Conservation (phyloP, 345 rosid species). For the Hibiscus syriacus region DNA sequence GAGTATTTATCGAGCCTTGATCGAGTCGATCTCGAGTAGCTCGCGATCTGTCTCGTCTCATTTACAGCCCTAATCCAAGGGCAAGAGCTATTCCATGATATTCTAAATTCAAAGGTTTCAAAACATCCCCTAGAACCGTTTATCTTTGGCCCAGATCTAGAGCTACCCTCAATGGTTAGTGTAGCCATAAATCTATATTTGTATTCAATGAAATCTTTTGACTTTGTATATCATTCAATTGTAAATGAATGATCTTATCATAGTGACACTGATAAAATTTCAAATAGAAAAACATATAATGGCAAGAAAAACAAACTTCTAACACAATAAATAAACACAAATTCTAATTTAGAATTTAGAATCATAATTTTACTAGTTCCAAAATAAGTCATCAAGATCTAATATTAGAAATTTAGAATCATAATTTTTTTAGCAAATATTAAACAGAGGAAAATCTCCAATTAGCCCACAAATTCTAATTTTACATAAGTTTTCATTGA, state of each 20-base stretch:
- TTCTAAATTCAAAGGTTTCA: neutral
- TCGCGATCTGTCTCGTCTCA: too few relatives aligned
- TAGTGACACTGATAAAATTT: neutral
- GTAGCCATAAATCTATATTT: neutral
- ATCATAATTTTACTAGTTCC: neutral
- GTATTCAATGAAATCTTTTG: neutral
- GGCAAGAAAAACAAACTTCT: neutral
- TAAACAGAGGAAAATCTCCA: neutral
- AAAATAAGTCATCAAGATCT: neutral
- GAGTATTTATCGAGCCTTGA: too few relatives aligned
- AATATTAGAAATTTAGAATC: neutral
- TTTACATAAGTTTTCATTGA: too few relatives aligned
- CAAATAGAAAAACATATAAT: neutral
- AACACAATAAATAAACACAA: neutral
- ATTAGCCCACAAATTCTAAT: too few relatives aligned
- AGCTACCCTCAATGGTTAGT: neutral
- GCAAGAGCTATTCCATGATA: neutral
- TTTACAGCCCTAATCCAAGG: too few relatives aligned
- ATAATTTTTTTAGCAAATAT: neutral
- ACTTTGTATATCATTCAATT: neutral
- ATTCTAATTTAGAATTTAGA: too few relatives aligned
- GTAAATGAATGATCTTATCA: neutral
- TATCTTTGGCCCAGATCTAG: neutral
- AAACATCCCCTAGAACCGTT: neutral
- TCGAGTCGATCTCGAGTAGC: too few relatives aligned